Percentiles rank a stretch among this genome's conserved stretches.
Evolutionary conservation across 306 rosid genomes (phyloP).

Genomic region (Pterocarpus santalinus): DNA sequence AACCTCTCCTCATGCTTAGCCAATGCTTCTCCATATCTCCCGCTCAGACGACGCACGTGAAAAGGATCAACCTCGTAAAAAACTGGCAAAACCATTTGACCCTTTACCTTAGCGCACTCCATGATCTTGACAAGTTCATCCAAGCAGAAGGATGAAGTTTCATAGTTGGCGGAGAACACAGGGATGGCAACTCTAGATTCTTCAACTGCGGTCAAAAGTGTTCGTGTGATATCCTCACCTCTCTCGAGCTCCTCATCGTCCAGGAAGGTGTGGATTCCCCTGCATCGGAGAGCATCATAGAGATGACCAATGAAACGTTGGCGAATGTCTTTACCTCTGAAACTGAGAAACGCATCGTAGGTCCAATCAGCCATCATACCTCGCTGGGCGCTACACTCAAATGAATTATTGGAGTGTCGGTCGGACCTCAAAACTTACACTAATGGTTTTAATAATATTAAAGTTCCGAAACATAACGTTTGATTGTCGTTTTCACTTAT

Average conservation of each 20-base stretch:
- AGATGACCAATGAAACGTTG: background rate
- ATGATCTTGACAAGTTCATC: background rate
- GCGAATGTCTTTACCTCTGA: background rate
- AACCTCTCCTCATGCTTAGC: background rate
- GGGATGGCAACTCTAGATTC: background rate
- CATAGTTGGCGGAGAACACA: background rate
- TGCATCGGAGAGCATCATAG: background rate
- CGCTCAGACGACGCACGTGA: background rate
- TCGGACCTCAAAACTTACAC: no score
- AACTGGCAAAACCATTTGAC: background rate
- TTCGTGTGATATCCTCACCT: background rate
- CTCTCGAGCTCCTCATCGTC: background rate
- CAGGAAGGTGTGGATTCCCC: background rate
- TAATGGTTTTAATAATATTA: no score
- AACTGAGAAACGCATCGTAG: background rate
- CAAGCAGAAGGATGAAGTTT: background rate
- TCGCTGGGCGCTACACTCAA: background rate
- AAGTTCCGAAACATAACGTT: no score
- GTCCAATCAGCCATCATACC: background rate
- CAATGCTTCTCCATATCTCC: background rate
- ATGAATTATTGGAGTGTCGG: no score
- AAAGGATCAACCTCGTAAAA: slow-evolving; percentile 26
- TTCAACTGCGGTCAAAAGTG: background rate
- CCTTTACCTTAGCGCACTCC: background rate
- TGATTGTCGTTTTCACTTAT: no score